Base-by-base conservation (phyloP, 768 basidiomycete species). In the Antrodiella citrinella region DNA sequence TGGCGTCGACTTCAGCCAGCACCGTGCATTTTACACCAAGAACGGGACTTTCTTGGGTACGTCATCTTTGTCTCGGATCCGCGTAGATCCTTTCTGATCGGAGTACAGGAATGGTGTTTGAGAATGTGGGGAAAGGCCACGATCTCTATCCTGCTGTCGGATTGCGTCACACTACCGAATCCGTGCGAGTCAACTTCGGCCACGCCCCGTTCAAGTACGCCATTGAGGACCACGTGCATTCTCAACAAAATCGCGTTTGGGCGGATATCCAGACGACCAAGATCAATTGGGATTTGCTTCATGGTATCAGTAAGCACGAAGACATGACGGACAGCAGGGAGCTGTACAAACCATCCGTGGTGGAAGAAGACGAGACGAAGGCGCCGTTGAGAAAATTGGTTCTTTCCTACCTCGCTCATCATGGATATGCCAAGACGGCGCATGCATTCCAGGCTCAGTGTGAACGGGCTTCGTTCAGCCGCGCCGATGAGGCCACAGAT, bases 121-220 rank as follows among this genome's bases (percentile, higher is more conserved):
- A 89, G 40, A 78, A 81, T 57, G 73, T 90, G 21, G 83, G 83
- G 25, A 78, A 78, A 59, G 74, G 74, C 45, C 69, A 72, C 42
- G 79, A 83, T 20, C 62, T 96, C 21, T 92, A 84, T 61, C 94
- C 95, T 2, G 82, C 89, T n/a, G 77, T 96, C 51, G 94, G 93
- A 21, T 73, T 98, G 49, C 86, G 88, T 45, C 85, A 92, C 59
- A 68, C 74, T 0, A 78, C 79, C 26, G 95, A 98, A 66, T 72
- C 78, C 11, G 69, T 97, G 35, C 79, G 81, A 26, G 84, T 84
- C 59, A 97, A 98, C 69, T 94, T 98, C 63, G 91, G 91, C 22
- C 82, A 84, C 61, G 80, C 80, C 7, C 75, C 82, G 2, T 98
- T 97, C 78, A 77, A 73, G 57, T 97, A 81, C 65, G 93, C 96